These are phyloP conservation scores for Eucalyptus sp. DNA, from an alignment of 345 rosid species.

Conservation along the genomic window DNA sequence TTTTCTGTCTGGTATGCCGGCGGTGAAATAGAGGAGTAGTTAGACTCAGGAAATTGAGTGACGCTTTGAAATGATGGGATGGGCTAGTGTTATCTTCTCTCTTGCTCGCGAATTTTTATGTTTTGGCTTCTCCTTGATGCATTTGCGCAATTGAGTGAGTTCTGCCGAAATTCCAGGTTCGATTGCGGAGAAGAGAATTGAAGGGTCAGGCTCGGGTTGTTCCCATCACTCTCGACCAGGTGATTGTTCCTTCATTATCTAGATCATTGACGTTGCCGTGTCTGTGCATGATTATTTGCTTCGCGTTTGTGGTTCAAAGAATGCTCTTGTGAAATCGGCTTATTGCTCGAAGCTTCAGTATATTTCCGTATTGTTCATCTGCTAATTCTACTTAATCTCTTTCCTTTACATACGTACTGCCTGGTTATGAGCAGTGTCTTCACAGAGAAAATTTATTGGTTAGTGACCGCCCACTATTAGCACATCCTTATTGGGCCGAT, in stretches of 20 bases:
- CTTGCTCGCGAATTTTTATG: not conserved
- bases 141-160: not conserved
- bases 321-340: not conserved
- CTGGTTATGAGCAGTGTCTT: not conserved
- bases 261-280: not conserved
- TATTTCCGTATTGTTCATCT: not conserved
- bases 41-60: not conserved
- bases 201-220: slow-evolving; percentile 66
- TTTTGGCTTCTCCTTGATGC: not conserved
- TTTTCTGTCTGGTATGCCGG: not conserved
- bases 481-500: not conserved
- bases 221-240: slow-evolving; percentile 92
- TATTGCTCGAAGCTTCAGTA: not conserved
- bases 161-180: slow-evolving; percentile 29
- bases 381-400: not conserved
- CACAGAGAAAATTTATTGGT: not conserved
- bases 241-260: not conserved
- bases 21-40: not conserved
- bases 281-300: not conserved
- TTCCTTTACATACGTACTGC: not conserved
- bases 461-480: not conserved
- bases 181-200: slow-evolving; percentile 66
- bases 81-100: not conserved
- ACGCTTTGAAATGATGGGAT: not conserved
- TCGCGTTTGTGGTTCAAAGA: not conserved